Evolutionary conservation across 2,329 filamentous ascomycete genomes (phyloP), one percentile per base, ranked within the genome.

Genomic region (Cytospora chrysosperma): DNA sequence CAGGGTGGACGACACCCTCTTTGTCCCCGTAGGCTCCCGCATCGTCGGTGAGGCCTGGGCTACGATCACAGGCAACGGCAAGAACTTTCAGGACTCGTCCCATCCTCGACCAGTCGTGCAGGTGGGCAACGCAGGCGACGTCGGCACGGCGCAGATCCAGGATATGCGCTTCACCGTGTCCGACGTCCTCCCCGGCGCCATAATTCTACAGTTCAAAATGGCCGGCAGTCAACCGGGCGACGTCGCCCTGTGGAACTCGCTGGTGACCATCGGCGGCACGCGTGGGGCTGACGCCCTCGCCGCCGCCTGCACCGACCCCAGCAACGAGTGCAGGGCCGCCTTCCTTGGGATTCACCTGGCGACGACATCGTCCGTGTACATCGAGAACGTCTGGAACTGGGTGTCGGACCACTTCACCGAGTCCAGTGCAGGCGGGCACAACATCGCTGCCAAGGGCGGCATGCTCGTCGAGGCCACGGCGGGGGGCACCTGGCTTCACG

Each of bases 161-260:
- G 88, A 91, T 68, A 83, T 88, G 75, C 81, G 90, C 49, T 80
- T 91, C 52, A 82, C 83, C 65, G 87, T 87, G 2, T 78, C 81
- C 64, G 87, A 87, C 7, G 80, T 84, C 10, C 79, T 85, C 9
- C 78, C 83, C 9, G 86, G 87, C 34, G 85, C 87, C 7, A 82
- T 88, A 9, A 74, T 91, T 19, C 79, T 90, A n/a, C 74, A 75
- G 67, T 74, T 77, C 64, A 72, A 78, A 68, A 72, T 76, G 57
- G 74, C 73, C 7, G 75, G 75, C 2, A 61, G 65, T 8, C 56
- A 64, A 2, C 75, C 76, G 0, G 75, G 75, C 7, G 70, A 84
- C 51, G 82, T 85, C 2, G 83, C 76, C 2, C 71, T 85, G 56
- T 83, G 75, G 75, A 78, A 77, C 65, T 75, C 74, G 12, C 54